Percentiles rank a stretch among this genome's conserved stretches.
Conservation (phyloP, 1,139 yeast species). For the Lodderomyces orthopsilosis region DNA sequence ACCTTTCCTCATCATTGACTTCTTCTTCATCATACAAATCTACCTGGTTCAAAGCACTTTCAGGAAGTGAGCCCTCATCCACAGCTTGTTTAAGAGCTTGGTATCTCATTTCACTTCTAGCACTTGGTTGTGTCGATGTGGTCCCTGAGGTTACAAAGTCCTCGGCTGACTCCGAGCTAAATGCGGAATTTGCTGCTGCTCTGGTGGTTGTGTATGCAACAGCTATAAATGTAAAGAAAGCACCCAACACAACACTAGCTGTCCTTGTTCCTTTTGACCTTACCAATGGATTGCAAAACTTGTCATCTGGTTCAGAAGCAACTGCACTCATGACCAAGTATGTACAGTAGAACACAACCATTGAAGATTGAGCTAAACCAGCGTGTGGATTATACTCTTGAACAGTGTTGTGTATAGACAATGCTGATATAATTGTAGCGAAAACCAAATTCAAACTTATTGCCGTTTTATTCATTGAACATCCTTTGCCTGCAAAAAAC, state of each 20-base stretch:
- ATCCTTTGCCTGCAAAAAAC: conserved; percentile 80
- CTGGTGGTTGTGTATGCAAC: conserved; percentile 96
- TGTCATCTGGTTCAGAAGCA: conserved; percentile 95
- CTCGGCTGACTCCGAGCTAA: conserved; percentile 25
- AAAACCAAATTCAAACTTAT: conserved; percentile 73
- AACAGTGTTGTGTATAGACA: conserved; percentile 78
- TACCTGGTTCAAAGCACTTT: conserved; percentile 76
- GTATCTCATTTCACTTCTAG: conserved; percentile 73
- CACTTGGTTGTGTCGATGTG: conserved; percentile 51
- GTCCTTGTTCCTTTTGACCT: conserved; percentile 90
- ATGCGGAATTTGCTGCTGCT: conserved; percentile 82
- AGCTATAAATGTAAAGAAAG: conserved; percentile 89
- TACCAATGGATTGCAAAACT: conserved; percentile 83
- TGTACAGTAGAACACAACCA: conserved; percentile 93
- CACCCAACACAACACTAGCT: conserved; percentile 84
- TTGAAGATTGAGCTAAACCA: conserved; percentile 94
- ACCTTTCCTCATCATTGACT: conserved; percentile 57
- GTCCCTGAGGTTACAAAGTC: conserved; percentile 11
- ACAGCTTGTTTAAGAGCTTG: conserved; percentile 93
- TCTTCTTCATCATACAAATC: conserved; percentile 55
- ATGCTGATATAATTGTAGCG: conserved; percentile 57
- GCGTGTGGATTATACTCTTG: conserved; percentile 95
- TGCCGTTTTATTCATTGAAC: conserved; percentile 88
- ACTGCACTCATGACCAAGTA: conserved; percentile 92
- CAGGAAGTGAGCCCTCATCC: conserved; percentile 91